These are phyloP conservation scores for Castanea crenata DNA, from an alignment of 306 rosid species.

Conservation along the genomic window DNA sequence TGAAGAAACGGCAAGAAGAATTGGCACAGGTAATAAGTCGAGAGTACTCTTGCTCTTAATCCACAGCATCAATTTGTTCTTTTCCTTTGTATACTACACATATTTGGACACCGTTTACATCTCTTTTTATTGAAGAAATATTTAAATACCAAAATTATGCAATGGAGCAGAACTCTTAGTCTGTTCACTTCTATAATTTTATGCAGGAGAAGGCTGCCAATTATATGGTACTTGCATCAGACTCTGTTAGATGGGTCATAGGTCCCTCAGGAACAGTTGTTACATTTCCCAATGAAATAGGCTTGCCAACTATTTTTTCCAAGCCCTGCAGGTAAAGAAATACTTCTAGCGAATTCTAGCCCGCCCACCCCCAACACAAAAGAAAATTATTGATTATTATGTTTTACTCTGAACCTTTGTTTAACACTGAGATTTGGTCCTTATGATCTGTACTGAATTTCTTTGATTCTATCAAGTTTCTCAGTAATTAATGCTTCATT, in stretches of 20 bases:
- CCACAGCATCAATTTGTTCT: neutral
- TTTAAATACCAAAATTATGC: neutral
- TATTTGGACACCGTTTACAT: neutral
- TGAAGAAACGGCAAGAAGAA: slow-evolving; percentile 44
- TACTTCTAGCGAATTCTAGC: neutral
- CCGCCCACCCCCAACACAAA: too few relatives aligned
- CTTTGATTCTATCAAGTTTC: neutral
- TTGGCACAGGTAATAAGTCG: slow-evolving; percentile 27
- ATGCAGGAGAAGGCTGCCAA: slow-evolving; percentile 44
- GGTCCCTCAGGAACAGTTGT: slow-evolving; percentile 49
- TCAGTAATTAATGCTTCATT: neutral
- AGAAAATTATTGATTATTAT: neutral
- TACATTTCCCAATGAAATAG: slow-evolving; percentile 54
- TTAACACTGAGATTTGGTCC: neutral
- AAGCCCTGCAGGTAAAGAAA: slow-evolving; percentile 41
- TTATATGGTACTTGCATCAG: slow-evolving; percentile 34
- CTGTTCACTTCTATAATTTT: neutral
- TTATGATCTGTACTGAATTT: neutral
- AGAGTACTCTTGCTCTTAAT: neutral
- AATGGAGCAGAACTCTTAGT: neutral
- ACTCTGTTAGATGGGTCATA: slow-evolving; percentile 46
- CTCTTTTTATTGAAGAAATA: neutral
- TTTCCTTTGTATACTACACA: neutral
- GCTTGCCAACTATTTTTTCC: slow-evolving; percentile 50
- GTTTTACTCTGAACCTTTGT: slow-evolving; percentile 9